These are phyloP conservation scores for Ambrosiella beaveri DNA, from an alignment of 2,329 filamentous ascomycete species.

Conservation along the genomic window DNA sequence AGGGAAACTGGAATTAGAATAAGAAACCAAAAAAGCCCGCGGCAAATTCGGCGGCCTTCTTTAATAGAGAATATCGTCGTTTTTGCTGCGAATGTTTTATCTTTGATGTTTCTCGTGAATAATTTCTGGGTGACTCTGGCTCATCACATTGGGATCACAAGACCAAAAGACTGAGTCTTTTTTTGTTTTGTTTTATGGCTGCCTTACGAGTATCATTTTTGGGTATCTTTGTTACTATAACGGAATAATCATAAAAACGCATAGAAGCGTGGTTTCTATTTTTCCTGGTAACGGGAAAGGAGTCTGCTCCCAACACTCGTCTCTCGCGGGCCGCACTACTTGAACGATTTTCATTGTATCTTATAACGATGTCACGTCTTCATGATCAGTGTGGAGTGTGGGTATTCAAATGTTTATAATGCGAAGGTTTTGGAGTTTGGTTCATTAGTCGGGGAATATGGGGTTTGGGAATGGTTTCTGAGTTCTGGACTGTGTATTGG, in stretches of 20 bases:
- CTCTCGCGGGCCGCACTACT: neutral
- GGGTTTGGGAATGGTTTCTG: neutral
- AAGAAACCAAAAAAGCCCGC: constrained; percentile 3
- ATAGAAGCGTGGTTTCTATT: neutral
- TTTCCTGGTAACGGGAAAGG: neutral
- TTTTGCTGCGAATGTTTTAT: neutral
- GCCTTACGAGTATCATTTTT: constrained; percentile 9
- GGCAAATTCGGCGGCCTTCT: neutral
- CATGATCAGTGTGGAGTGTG: neutral
- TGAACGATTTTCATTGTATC: neutral
- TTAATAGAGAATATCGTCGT: constrained; percentile 2
- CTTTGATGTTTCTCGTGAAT: neutral
- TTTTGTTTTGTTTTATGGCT: neutral
- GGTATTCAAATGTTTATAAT: neutral
- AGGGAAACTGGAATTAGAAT: neutral
- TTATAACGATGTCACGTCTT: neutral
- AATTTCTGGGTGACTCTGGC: neutral
- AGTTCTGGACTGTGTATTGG: neutral
- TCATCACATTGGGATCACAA: constrained; percentile 9
- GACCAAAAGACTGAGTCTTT: constrained; percentile 5
- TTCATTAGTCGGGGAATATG: neutral
- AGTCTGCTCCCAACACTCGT: neutral
- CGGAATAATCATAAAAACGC: constrained; percentile 1
- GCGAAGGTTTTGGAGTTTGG: neutral
- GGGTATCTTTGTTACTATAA: neutral